Percentiles rank a stretch among this genome's conserved stretches.
Conservation (phyloP, 352 stramenopile species). For the Globisporangium cystogenes region DNA sequence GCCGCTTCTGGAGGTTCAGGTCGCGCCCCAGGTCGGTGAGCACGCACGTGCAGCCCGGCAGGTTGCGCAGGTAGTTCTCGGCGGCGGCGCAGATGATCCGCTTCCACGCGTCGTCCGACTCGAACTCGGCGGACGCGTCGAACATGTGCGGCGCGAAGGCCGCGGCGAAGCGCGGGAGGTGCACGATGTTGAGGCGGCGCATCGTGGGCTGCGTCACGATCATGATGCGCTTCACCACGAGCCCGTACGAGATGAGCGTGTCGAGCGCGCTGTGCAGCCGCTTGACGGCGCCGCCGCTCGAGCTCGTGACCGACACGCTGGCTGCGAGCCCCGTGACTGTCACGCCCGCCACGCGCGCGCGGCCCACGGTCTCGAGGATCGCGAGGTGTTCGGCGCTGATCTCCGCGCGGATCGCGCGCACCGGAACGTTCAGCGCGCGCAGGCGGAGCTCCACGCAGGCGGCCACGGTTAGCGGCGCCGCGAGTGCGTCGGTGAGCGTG, state of each 20-base stretch:
- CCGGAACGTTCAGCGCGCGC: slow-evolving; percentile 62
- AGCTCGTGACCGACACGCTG: slow-evolving; percentile 16
- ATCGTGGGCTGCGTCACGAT: slow-evolving; percentile 57
- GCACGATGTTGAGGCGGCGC: slow-evolving; percentile 73
- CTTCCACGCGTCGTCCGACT: slow-evolving; percentile 79
- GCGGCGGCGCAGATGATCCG: slow-evolving; percentile 49
- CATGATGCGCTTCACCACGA: slow-evolving; percentile 83
- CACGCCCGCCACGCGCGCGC: slow-evolving; percentile 37
- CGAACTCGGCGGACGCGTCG: slow-evolving; percentile 63
- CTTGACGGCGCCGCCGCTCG: slow-evolving; percentile 41
- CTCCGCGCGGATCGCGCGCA: slow-evolving; percentile 55
- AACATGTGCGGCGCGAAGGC: slow-evolving; percentile 64
- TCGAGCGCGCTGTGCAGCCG: slow-evolving; percentile 71
- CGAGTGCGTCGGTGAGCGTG: slow-evolving; percentile 6
- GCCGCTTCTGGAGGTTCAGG: slow-evolving; percentile 58
- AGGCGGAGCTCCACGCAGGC: slow-evolving; percentile 63
- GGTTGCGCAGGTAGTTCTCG: slow-evolving; percentile 51
- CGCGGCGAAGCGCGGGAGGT: slow-evolving; percentile 62
- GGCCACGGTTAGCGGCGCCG: slow-evolving; percentile 22
- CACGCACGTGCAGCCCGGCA: slow-evolving; percentile 58
- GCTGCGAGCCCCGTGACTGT: slow-evolving; percentile 44
- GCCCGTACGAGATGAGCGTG: slow-evolving; percentile 67
- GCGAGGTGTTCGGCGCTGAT: slow-evolving; percentile 52
- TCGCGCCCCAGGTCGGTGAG: slow-evolving; percentile 67
- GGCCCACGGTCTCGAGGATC: slow-evolving; percentile 63